Conservation (phyloP, 805 yeast genomes). For the Candida manassasensis region DNA sequence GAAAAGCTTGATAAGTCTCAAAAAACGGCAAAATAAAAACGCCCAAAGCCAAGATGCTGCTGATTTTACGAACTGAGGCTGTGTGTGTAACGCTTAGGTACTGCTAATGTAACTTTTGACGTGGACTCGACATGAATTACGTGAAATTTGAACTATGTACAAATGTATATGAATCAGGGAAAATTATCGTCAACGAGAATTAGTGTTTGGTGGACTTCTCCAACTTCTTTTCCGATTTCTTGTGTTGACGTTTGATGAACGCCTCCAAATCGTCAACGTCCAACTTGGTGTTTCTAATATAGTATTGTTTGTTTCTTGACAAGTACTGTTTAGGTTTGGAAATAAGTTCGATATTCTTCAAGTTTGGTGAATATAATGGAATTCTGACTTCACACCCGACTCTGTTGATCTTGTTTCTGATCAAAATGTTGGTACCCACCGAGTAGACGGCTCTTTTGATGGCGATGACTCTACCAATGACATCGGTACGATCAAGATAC, state of each 20-base stretch:
- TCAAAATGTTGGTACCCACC: constrained; percentile 66
- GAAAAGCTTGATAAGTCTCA: too few relatives aligned
- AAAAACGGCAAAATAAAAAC: too few relatives aligned
- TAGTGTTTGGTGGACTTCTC: neutral
- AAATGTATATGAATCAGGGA: neutral
- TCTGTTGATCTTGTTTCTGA: constrained; percentile 78
- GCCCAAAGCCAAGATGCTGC: too few relatives aligned
- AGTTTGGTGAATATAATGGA: constrained; percentile 74
- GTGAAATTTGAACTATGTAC: constrained; percentile 2
- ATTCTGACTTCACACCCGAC: constrained; percentile 83
- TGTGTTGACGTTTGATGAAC: constrained; percentile 22
- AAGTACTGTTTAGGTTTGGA: constrained; percentile 70
- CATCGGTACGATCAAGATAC: constrained; percentile 61
- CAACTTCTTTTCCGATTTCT: constrained; percentile 5
- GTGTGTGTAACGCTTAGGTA: too few relatives aligned
- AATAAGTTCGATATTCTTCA: constrained; percentile 72
- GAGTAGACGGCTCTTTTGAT: constrained; percentile 59
- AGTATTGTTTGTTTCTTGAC: constrained; percentile 80
- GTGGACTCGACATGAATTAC: neutral
- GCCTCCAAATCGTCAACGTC: constrained; percentile 70
- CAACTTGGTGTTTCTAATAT: constrained; percentile 72
- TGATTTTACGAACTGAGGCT: too few relatives aligned
- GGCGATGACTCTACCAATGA: constrained; percentile 76
- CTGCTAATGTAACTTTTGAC: too few relatives aligned
- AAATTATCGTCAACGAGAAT: neutral